These are phyloP conservation scores for Pleurotus cornucopiae DNA, from an alignment of 768 basidiomycete genomes.

Conservation along the genomic window DNA sequence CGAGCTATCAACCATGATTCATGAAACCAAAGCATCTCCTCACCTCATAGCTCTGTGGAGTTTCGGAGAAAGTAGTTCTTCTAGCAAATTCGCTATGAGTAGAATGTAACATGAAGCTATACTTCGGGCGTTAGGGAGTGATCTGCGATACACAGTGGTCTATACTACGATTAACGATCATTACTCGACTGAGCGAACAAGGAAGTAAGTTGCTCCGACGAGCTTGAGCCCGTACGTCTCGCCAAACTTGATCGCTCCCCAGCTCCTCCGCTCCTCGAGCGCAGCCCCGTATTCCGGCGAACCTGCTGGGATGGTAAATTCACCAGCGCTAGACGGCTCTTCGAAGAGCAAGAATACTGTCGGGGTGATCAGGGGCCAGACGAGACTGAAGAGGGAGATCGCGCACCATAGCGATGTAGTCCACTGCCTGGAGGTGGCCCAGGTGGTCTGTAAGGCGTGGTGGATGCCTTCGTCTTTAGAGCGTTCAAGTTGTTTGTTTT, in stretches of 20 bases:
- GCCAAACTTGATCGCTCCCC: slow-evolving; percentile 55
- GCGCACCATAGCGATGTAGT: slow-evolving; percentile 54
- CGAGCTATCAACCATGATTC: too few species aligned
- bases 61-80: too few species aligned
- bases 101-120: too few species aligned
- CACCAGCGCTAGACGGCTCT: slow-evolving; percentile 38
- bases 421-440: slow-evolving; percentile 51
- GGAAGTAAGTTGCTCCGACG: slow-evolving; percentile 57
- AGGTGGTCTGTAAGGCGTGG: slow-evolving; percentile 55
- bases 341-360: slow-evolving; percentile 56
- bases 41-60: too few species aligned
- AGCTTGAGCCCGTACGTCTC: slow-evolving; percentile 46
- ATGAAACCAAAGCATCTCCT: too few species aligned
- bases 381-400: not conserved
- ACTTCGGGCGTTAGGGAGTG: too few species aligned
- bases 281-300: slow-evolving; percentile 42
- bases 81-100: too few species aligned
- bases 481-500: slow-evolving; percentile 30
- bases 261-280: slow-evolving; percentile 43
- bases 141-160: too few species aligned
- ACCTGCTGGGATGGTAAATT: slow-evolving; percentile 34
- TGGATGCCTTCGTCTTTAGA: slow-evolving; percentile 38
- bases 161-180: slow-evolving; percentile 19
- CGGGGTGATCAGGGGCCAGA: not conserved
- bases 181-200: slow-evolving; percentile 28